Base-by-base conservation (phyloP, 2,329 filamentous ascomycete genomes). In the Cadophora malorum region DNA sequence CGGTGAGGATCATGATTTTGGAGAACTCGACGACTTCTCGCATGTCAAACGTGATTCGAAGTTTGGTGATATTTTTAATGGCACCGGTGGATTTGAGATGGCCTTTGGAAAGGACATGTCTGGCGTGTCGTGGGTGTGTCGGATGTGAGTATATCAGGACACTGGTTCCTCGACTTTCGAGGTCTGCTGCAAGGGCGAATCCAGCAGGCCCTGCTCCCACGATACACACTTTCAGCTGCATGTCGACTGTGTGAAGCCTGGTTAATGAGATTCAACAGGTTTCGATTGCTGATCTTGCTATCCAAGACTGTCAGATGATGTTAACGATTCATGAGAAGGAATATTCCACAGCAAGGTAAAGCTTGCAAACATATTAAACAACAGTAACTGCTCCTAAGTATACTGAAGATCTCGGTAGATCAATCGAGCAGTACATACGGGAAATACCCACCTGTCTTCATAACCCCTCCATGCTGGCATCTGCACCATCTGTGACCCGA, bases 81-180 rank as follows among this genome's bases (percentile, higher is more conserved):
- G 55, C 62, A 4, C 62, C 62, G n/a, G 7, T 38, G 2, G 55
- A 47, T 23, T 31, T 64, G 8, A 69, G 65, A 19, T 50, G 25
- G 1, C 67, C 67, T 41, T 53, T 60, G 2, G 45, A 16, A 9
- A 70, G 16, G 16, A 70, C 19, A 3, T 52, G 16, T 23, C 23
- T 55, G 19, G 68, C 58, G 9, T 70, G 68, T 6, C 45, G 52
- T n/a, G 28, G 28, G n/a, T 70, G 68, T 4, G 23, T 38, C 14
- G 68, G 68, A 35, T 70, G 68, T 3, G 68, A 68, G 33, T 70
- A 70, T 1, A 70, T 12, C 10, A 70, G n/a, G 7, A 68, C 58
- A 19, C 35, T 55, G 19, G 33, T 64, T 33, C 66, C 68, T n/a
- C 49, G 66, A 28, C 23, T 50, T 16, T 53, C n/a, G 58, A 70